Evolutionary conservation across 2,329 filamentous ascomycete species (phyloP), one percentile per base, ranked within the genome.

Genomic region (Sporothrix inflata): DNA sequence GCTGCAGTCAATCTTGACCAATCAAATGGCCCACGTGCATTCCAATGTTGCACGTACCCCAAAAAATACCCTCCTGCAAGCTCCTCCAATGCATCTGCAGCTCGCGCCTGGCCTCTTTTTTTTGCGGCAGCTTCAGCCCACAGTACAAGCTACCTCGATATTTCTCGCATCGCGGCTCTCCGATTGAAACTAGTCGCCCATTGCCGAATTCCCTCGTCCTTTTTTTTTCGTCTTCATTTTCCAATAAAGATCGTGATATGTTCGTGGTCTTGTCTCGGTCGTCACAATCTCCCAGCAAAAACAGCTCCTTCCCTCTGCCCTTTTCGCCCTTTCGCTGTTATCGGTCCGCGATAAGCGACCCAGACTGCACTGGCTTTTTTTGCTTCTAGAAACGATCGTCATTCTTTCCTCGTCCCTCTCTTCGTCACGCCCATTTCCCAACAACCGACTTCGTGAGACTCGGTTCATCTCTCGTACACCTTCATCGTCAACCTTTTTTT

Each of bases 1-100:
- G 21, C 16, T 19, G 8, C 16, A 30, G 30, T 19, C 47, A 42
- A 27, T 66, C 27, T 40, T 47, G 45, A 61, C 77, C 76, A 79
- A 79, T 78, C 77, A 81, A 75, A 75, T 71, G 69, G 74, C 73
- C 77, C 79, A 80, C 80, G 79, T 81, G 79, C 78, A 66, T 72
- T 21, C 60, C 24, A 14, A 5, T 12, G n/a, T n/a, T 6, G 11
- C 27, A 2, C 5, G 38, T 27, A 42, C 21, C 60, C 60, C 34
- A 45, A 24, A 70, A 51, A 55, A 49, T n/a, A 21, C 14, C 38
- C 34, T 27, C 60, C 38, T 45, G 60, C 12, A 65, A 63, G 60
- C n/a, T 65, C 21, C 38, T n/a, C 12, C 60, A 42, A 21, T 65
- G 38, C 60, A 63, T 45, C n/a, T 30, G 24, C 30, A 68, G 66